phyloP scores from a whole-genome alignment of 768 basidiomycete genomes.

The Gloeostereum incarnatum region DNA sequence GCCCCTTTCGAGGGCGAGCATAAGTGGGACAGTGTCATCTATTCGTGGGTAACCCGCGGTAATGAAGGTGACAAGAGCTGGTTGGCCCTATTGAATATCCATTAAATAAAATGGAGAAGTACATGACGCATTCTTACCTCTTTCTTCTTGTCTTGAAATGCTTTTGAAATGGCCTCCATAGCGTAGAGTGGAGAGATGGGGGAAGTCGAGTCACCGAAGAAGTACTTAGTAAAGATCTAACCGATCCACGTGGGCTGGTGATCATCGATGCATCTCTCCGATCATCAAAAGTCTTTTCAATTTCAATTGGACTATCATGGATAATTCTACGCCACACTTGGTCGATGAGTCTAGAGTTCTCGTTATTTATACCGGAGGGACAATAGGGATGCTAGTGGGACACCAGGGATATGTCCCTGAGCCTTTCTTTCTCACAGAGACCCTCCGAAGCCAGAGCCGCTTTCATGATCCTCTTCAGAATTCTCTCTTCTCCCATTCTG shows the following conservation, averaged over 20 bases:
- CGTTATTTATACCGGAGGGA: slow-evolving; percentile 85
- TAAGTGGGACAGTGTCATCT: slow-evolving; percentile 74
- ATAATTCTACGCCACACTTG: slow-evolving; percentile 28
- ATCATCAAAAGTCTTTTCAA: no score
- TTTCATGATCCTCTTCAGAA: slow-evolving; percentile 80
- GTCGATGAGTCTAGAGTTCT: slow-evolving; percentile 75
- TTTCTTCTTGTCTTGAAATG: slow-evolving; percentile 57
- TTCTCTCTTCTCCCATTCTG: slow-evolving; percentile 75
- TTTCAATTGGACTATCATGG: slow-evolving; percentile 30
- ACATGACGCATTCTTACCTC: slow-evolving; percentile 27
- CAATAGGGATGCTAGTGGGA: slow-evolving; percentile 81
- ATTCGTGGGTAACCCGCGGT: slow-evolving; percentile 86
- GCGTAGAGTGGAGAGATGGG: no score
- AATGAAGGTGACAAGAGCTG: slow-evolving; percentile 79
- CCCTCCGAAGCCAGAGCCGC: slow-evolving; percentile 69
- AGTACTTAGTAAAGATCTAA: slow-evolving; percentile 10
- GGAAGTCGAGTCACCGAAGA: no score
- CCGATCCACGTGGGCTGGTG: slow-evolving; percentile 16
- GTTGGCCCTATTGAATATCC: slow-evolving; percentile 30
- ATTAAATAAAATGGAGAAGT: not conserved
- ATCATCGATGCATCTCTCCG: no score
- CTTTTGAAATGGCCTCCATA: slow-evolving; percentile 69
- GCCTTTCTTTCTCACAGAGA: slow-evolving; percentile 81
- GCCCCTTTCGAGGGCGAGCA: slow-evolving; percentile 90
- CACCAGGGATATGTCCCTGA: slow-evolving; percentile 74